Base-by-base conservation (phyloP, 1,284 basidiomycete genomes). In the Volvariella surrecta region DNA sequence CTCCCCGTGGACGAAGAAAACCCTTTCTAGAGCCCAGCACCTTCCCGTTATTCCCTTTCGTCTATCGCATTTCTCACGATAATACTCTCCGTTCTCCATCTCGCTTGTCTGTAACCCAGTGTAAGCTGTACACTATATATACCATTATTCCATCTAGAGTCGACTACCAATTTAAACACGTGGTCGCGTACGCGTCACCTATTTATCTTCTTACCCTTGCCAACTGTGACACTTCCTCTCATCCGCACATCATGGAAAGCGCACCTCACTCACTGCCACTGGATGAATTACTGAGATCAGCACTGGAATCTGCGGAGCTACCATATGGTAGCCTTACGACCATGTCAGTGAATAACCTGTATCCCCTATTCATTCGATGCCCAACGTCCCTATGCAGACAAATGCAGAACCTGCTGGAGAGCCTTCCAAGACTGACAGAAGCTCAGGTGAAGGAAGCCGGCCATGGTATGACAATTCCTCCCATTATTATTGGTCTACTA, bases 1-100 rank as follows among this genome's bases (percentile, higher is more conserved):
- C 24, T 28, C 24, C 24, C 24, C 6, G 11, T 11, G 24, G 57
- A 61, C 45, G 74, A 76, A 37, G 71, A 74, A 52, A 84, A 81
- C 49, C 80, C 81, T 9, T 83, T 83, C 58, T 74, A 61, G 50
- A 32, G 20, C 28, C 13, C 9, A 21, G 16, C 10, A 20, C 1
- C 34, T 21, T 22, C 11, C 17, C 13, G 10, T 17, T 19, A 28
- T 16, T 18, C 45, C 19, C 37, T 42, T 34, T 24, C 10, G 11
- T 20, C 24, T 43, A 38, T 37, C 45, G 44, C 37, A 32, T 39
- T 37, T 39, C 17, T 46, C 19, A 39, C 35, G 16, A 37, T 48
- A 37, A 39, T 41, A 31, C 49, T 50, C 50, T 47, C 55, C 50
- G 49, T 39, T 50, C 47, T 17, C 43, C 45, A 44, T 22, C 24